Evolutionary conservation across 1,284 basidiomycete genomes (phyloP), one percentile per base, ranked within the genome.

Genomic region (Somion occarium): DNA sequence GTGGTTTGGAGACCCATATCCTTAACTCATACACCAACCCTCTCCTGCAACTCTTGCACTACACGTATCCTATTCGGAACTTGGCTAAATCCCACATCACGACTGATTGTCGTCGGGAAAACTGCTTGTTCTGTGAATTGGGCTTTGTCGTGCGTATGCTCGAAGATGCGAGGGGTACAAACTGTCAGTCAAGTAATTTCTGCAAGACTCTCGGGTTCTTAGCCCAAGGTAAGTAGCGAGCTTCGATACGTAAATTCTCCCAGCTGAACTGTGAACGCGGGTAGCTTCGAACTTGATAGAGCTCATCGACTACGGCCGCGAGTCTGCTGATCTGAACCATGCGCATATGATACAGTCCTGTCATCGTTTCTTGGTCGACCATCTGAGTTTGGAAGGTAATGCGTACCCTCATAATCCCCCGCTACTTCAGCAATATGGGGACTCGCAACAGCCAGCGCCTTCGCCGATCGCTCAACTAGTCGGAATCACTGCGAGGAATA

Each of bases 21-120:
- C 76, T 91, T 49, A 97, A 98, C 68, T 98, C 94, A 18, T 99
- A 99, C 70, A 97, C 96, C 23, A 99, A 99, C 64, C 76, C 93
- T 1, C 70, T 98, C 22, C 72, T 99, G 1, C 96, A 99, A 67
- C 83, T 89, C 2, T 79, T 99, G 68, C 91, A 97, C 65, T 96
- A 94, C 66, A 81, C 81, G 23, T 61, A 72, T 26, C 91, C 95
- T 0, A 81, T 98, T 41, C 81, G 94, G 27, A 76, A 72, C 15
- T 73, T 97, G 37, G 93, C 94, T 13, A 93, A 91, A 68, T 91
- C 91, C 0, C 97, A 99, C 64, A 94, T 93, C 56, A 86, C 88
- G 1, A 88, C 87, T 2, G 82, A 88, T 51, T 99, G 96, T 64
- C 79, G 80, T 20, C 80, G 86, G 55, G 94, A 98, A 60, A 87